phyloP scores from a whole-genome alignment of 2,329 filamentous ascomycete genomes.

The Cladophialophora carrionii region DNA sequence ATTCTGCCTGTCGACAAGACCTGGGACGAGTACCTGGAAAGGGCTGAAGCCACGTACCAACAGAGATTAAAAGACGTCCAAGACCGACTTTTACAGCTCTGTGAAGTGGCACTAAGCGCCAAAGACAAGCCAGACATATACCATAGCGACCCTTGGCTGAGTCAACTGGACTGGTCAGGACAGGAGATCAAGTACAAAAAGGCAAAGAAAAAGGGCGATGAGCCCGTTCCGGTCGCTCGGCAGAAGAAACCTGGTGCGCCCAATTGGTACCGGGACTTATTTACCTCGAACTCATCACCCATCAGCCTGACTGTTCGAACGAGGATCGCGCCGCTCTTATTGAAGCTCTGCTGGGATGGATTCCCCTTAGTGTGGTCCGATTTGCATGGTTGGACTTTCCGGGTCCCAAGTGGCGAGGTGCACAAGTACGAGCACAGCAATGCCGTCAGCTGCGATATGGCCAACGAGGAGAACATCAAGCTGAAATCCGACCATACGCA shows the following conservation, averaged over 20 bases:
- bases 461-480: constrained; percentile 68
- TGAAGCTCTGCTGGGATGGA: constrained; percentile 85
- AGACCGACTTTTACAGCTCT: constrained; percentile 71
- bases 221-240: constrained; percentile 72
- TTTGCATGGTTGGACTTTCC: constrained; percentile 89
- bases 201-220: constrained; percentile 82
- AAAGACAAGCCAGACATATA: constrained; percentile 72
- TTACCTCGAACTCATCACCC: constrained; percentile 65
- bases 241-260: constrained; percentile 97
- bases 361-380: constrained; percentile 92
- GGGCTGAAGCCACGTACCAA: constrained; percentile 82
- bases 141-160: constrained; percentile 82
- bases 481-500: constrained; percentile 69
- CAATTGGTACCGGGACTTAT: constrained; percentile 93
- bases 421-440: constrained; percentile 70
- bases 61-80: constrained; percentile 76
- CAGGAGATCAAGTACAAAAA: constrained; percentile 92
- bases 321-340: constrained; percentile 79
- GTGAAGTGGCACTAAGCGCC: constrained; percentile 74
- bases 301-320: constrained; percentile 85
- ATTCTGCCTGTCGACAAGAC: constrained; percentile 86
- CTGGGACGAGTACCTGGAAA: constrained; percentile 83
- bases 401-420: constrained; percentile 66
- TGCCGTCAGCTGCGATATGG: constrained; percentile 74
- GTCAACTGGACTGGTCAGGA: constrained; percentile 92